phyloP scores from a whole-genome alignment of 352 stramenopile species.

The Phytophthora macrochlamydospora region DNA sequence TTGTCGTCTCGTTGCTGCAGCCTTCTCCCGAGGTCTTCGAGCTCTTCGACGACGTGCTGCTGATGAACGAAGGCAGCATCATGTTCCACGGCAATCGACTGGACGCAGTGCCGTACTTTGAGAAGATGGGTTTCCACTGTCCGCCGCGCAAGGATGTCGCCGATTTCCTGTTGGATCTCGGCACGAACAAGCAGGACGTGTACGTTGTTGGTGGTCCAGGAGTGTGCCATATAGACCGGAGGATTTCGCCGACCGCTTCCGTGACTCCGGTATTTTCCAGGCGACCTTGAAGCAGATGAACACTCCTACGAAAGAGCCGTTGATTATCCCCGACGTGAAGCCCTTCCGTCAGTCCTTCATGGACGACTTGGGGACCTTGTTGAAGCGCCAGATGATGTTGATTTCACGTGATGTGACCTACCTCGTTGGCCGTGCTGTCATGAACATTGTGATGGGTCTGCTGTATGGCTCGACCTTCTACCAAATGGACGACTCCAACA shows the following conservation, averaged over 20 bases:
- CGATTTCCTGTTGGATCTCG: constrained; percentile 61
- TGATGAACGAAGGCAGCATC: constrained; percentile 91
- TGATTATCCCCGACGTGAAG: constrained; percentile 18
- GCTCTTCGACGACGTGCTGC: constrained; percentile 94
- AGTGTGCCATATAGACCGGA: constrained; percentile 29
- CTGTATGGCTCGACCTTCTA: constrained; percentile 66
- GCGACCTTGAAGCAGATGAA: constrained; percentile 48
- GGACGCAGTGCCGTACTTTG: constrained; percentile 51
- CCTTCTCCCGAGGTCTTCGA: constrained; percentile 93
- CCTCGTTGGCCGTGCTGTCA: constrained; percentile 43
- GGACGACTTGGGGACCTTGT: constrained; percentile 46
- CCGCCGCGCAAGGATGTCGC: constrained; percentile 54
- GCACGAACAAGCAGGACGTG: constrained; percentile 52
- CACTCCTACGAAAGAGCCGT: constrained; percentile 17
- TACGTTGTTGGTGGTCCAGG: constrained; percentile 28
- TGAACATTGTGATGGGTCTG: constrained; percentile 57
- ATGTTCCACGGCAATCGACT: constrained; percentile 72
- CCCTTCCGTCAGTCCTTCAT: constrained; percentile 58
- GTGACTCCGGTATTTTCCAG: constrained; percentile 56
- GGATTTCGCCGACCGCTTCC: constrained; percentile 63
- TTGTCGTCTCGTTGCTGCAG: constrained; percentile 87
- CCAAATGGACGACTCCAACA: constrained; percentile 45
- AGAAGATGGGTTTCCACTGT: constrained; percentile 49
- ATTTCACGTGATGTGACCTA: constrained; percentile 62
- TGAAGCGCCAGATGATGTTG: constrained; percentile 73